Percentiles rank a stretch among this genome's conserved stretches.
Conservation (phyloP, 129 eudicot species). For the Ambrosia trifida region DNA sequence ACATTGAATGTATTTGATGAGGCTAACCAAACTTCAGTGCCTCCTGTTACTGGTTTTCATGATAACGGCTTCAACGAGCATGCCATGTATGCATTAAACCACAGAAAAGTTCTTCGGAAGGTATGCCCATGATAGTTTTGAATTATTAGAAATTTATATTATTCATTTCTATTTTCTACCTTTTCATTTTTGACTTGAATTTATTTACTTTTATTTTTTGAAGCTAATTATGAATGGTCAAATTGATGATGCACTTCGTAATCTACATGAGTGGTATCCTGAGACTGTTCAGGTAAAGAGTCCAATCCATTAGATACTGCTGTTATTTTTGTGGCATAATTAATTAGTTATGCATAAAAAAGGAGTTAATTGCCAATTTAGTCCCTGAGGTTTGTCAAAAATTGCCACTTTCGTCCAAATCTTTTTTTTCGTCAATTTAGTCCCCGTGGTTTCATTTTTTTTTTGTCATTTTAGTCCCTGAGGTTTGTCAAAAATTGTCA, state of each 20-base stretch:
- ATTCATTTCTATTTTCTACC: too few relatives aligned
- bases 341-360: neutral
- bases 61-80: constrained; percentile 63
- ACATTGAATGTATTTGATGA: constrained; percentile 70
- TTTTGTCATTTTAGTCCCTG: too few relatives aligned
- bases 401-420: too few relatives aligned
- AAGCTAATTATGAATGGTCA: constrained; percentile 77
- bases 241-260: constrained; percentile 68
- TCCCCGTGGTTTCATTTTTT: too few relatives aligned
- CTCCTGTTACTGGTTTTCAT: constrained; percentile 52
- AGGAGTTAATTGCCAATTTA: too few relatives aligned
- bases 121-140: constrained; percentile 37
- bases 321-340: neutral
- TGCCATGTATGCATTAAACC: constrained; percentile 50
- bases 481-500: too few relatives aligned
- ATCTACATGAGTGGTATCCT: constrained; percentile 72
- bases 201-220: constrained; percentile 26
- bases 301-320: constrained; percentile 17
- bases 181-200: neutral
- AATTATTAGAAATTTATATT: neutral
- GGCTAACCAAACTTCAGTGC: constrained; percentile 64
- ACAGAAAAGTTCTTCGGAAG: constrained; percentile 80
- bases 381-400: too few relatives aligned
- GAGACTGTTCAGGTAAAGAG: constrained; percentile 65
- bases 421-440: too few relatives aligned